Conservation (phyloP, 2,329 filamentous ascomycete genomes). For the Cadophora sp. region DNA sequence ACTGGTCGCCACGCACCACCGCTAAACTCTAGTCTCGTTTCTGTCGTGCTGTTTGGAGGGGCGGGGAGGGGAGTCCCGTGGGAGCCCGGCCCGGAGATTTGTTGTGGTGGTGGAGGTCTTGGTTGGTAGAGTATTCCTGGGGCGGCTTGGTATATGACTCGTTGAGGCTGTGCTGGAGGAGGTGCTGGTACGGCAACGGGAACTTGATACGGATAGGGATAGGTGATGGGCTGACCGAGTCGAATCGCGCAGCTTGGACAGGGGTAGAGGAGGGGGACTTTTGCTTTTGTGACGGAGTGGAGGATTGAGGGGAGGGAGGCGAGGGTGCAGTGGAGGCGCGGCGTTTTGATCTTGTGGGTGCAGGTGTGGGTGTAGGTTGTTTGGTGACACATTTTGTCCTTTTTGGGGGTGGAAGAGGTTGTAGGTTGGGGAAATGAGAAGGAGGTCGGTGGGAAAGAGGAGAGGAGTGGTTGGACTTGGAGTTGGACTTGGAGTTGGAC, state of each 20-base stretch:
- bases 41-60: background rate
- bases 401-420: background rate
- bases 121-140: background rate
- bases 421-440: background rate
- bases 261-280: background rate
- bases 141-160: too few species aligned
- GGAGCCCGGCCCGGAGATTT: slow-evolving; percentile 20
- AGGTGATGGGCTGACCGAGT: background rate
- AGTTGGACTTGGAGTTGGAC: too few species aligned
- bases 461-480: too few species aligned
- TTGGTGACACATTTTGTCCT: slow-evolving; percentile 14
- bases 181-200: background rate
- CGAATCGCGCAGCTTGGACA: slow-evolving; percentile 2
- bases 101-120: background rate
- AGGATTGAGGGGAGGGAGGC: background rate
- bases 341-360: slow-evolving; percentile 13
- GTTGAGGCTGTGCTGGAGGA: background rate
- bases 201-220: background rate
- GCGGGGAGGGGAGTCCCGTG: slow-evolving; percentile 10
- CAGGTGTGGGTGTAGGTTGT: slow-evolving; percentile 9
- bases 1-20: background rate
- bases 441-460: background rate
- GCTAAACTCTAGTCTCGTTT: background rate
- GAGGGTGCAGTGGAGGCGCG: background rate
- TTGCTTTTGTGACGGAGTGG: slow-evolving; percentile 1